A percentile compares a stretch with the other conserved stretches of the same genome.
Evolutionary conservation across 371 early-diverging fungal genomes (phyloP).

Genomic region (Mucor piriformis): DNA sequence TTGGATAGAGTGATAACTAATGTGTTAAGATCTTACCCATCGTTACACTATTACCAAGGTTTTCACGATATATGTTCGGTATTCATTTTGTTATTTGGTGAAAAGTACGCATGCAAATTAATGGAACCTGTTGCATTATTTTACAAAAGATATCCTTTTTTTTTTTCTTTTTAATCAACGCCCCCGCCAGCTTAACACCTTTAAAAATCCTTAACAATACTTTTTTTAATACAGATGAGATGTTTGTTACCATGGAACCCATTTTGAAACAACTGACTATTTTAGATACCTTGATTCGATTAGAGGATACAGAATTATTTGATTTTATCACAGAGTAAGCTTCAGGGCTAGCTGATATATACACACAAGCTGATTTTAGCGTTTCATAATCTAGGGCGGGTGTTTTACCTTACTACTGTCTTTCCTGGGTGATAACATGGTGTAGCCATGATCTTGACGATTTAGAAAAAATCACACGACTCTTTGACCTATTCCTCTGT

Average conservation of each 20-base stretch:
- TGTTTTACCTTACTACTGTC: slow-evolving; percentile 77
- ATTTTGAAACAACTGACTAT: slow-evolving; percentile 60
- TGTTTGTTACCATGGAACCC: slow-evolving; percentile 61
- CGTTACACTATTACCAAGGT: slow-evolving; percentile 75
- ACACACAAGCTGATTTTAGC: too few species aligned
- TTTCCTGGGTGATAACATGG: slow-evolving; percentile 90
- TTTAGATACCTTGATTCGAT: slow-evolving; percentile 53
- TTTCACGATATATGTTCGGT: slow-evolving; percentile 75
- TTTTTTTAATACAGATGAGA: slow-evolving; percentile 57
- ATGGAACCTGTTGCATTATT: slow-evolving; percentile 60
- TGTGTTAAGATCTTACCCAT: slow-evolving; percentile 58
- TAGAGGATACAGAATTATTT: slow-evolving; percentile 54
- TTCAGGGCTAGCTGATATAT: too few species aligned
- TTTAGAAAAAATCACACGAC: slow-evolving; percentile 57
- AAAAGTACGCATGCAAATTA: slow-evolving; percentile 48
- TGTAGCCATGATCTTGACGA: slow-evolving; percentile 76
- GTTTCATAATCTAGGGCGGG: slow-evolving; percentile 54
- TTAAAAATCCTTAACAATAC: slow-evolving; percentile 8
- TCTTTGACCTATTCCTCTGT: slow-evolving; percentile 78
- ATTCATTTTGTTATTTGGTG: slow-evolving; percentile 60
- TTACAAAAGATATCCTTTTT: slow-evolving; percentile 63
- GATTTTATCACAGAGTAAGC: slow-evolving; percentile 54
- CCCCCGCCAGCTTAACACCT: not conserved
- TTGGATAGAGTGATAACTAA: slow-evolving; percentile 52
- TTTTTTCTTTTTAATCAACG: not conserved